phyloP scores from a whole-genome alignment of 1,284 basidiomycete species.

The Entoloma clypeatum region DNA sequence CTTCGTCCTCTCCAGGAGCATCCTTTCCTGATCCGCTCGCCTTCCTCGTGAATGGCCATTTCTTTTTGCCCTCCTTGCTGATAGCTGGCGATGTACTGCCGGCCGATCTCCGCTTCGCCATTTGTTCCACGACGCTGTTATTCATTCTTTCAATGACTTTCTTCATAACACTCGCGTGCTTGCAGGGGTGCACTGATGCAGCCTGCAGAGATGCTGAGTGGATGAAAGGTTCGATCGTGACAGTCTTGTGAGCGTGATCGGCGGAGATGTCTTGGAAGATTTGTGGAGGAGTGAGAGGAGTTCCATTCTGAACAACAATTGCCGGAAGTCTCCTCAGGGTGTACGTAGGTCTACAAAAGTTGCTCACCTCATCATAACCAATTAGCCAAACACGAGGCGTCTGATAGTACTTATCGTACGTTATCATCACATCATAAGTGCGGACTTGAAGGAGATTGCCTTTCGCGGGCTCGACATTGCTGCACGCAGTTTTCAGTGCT shows the following conservation, averaged over 20 bases:
- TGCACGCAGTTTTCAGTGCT: slow-evolving; percentile 22
- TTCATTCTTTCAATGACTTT: slow-evolving; percentile 99
- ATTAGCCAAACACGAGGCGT: slow-evolving; percentile 94
- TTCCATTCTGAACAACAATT: slow-evolving; percentile 61
- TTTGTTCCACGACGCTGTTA: slow-evolving; percentile 76
- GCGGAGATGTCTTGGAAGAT: slow-evolving; percentile 98
- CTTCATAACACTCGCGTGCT: slow-evolving; percentile 99
- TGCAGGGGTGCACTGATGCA: slow-evolving; percentile 96
- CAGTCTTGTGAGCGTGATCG: slow-evolving; percentile 98
- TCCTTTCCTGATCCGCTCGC: slow-evolving; percentile 58
- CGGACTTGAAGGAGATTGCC: slow-evolving; percentile 91
- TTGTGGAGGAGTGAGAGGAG: slow-evolving; percentile 80
- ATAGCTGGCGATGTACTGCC: slow-evolving; percentile 38
- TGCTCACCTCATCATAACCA: slow-evolving; percentile 86
- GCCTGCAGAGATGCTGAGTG: slow-evolving; percentile 82
- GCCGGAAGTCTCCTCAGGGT: slow-evolving; percentile 5
- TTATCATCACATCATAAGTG: slow-evolving; percentile 99
- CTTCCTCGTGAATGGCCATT: slow-evolving; percentile 80
- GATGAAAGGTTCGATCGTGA: slow-evolving; percentile 98
- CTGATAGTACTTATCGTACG: slow-evolving; percentile 99
- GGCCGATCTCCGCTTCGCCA: slow-evolving; percentile 47
- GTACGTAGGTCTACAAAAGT: not conserved
- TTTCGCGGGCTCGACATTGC: slow-evolving; percentile 60
- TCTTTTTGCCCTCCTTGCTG: slow-evolving; percentile 65
- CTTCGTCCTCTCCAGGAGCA: slow-evolving; percentile 56